Evolutionary conservation across 2,329 filamentous ascomycete species (phyloP).

Genomic region (Alternaria consortialis): DNA sequence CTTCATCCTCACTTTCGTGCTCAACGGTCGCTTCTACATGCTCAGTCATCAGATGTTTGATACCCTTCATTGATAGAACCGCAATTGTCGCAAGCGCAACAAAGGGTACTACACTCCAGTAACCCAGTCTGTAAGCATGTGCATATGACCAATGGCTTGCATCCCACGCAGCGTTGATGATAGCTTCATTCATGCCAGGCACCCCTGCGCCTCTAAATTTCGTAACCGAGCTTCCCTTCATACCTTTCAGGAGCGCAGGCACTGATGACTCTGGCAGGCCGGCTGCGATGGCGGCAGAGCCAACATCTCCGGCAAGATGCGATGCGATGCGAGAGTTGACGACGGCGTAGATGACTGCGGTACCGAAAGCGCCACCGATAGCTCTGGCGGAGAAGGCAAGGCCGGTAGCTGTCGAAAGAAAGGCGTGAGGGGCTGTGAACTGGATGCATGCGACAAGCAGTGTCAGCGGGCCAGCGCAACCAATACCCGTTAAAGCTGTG

Average conservation of each 20-base stretch:
- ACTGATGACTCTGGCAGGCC: slow-evolving; percentile 35
- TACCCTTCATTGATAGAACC: slow-evolving; percentile 39
- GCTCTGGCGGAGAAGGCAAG: slow-evolving; percentile 46
- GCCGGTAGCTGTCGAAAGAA: slow-evolving; percentile 42
- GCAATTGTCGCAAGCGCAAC: slow-evolving; percentile 37
- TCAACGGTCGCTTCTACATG: slow-evolving; percentile 47
- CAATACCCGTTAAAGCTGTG: slow-evolving; percentile 39
- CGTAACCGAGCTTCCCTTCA: slow-evolving; percentile 26
- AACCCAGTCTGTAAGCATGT: slow-evolving; percentile 40
- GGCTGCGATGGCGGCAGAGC: slow-evolving; percentile 31
- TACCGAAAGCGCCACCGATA: slow-evolving; percentile 45
- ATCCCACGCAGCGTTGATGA: slow-evolving; percentile 33
- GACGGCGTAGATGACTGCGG: slow-evolving; percentile 43
- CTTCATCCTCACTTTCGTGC: slow-evolving; percentile 24
- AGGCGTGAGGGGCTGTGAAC: slow-evolving; percentile 44
- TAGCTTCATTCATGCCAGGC: slow-evolving; percentile 23
- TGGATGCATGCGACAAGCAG: slow-evolving; percentile 45
- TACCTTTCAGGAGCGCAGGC: slow-evolving; percentile 27
- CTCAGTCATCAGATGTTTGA: slow-evolving; percentile 43
- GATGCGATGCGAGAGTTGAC: slow-evolving; percentile 35
- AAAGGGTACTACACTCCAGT: slow-evolving; percentile 45
- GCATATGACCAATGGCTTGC: slow-evolving; percentile 45
- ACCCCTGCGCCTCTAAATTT: slow-evolving; percentile 22
- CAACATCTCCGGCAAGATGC: slow-evolving; percentile 32
- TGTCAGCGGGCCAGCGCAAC: slow-evolving; percentile 41